phyloP scores from a whole-genome alignment of 176 grass and related monocot species.

The Avena atlantica region DNA sequence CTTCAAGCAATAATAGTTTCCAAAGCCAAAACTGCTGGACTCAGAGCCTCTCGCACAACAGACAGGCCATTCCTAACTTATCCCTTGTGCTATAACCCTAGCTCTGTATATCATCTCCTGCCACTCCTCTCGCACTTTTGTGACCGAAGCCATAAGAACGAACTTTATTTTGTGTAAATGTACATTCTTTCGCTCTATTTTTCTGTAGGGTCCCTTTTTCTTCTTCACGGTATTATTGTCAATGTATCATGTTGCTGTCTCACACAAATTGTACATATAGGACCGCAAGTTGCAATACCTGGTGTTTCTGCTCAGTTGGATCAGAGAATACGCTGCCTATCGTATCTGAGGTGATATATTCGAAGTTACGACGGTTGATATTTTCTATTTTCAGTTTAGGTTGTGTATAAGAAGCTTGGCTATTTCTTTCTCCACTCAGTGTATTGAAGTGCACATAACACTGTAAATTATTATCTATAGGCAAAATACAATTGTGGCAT shows the following conservation, averaged over 20 bases:
- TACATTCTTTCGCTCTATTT: background rate
- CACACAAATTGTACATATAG: slow-evolving; percentile 40
- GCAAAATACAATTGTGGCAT: slow-evolving; percentile 56
- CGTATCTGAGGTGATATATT: slow-evolving; percentile 50
- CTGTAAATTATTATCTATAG: slow-evolving; percentile 42
- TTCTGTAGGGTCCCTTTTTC: background rate
- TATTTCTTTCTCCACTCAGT: slow-evolving; percentile 18
- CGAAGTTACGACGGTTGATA: background rate
- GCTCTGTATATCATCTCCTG: background rate
- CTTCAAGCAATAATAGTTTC: background rate
- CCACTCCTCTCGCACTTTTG: background rate
- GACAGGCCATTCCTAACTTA: background rate
- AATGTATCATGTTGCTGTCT: slow-evolving; percentile 42
- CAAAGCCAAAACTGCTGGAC: background rate
- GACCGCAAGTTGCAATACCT: slow-evolving; percentile 34
- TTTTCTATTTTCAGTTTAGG: slow-evolving; percentile 28
- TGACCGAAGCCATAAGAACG: background rate
- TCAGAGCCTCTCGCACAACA: background rate
- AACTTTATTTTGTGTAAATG: background rate
- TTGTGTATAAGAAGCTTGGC: slow-evolving; percentile 16
- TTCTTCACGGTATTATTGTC: slow-evolving; percentile 3
- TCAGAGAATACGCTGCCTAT: slow-evolving; percentile 32
- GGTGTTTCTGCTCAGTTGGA: slow-evolving; percentile 33
- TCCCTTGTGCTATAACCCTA: background rate
- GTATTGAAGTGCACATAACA: slow-evolving; percentile 15